Conservation (phyloP, 441 rosid genomes). For the Aleurites moluccanus region DNA sequence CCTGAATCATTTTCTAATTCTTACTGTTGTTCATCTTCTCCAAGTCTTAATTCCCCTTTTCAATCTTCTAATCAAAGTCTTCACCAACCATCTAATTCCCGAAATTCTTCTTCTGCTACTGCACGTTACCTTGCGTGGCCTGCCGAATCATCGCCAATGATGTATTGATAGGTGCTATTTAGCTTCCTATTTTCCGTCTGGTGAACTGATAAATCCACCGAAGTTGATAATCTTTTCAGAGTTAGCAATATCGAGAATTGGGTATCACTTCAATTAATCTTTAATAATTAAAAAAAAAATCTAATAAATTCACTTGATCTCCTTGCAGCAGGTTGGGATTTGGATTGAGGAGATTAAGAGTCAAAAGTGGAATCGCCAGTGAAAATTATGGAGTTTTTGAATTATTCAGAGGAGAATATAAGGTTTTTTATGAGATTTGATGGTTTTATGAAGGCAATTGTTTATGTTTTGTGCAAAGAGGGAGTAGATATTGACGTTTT, state of each 20-base stretch:
- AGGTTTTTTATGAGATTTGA: constrained; percentile 39
- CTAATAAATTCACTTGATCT: too few relatives aligned
- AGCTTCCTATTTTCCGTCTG: not conserved
- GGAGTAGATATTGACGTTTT: constrained; percentile 30
- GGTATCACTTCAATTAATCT: not conserved
- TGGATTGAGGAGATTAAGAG: constrained; percentile 25
- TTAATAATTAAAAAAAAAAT: too few relatives aligned
- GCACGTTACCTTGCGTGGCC: not conserved
- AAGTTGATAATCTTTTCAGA: not conserved
- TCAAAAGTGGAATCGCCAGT: constrained; percentile 26
- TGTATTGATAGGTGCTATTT: not conserved
- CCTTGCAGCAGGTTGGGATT: constrained; percentile 24
- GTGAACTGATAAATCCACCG: not conserved
- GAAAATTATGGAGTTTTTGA: constrained; percentile 44
- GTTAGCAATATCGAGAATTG: not conserved
- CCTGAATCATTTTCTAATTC: not conserved
- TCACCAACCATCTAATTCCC: not conserved
- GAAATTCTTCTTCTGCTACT: not conserved
- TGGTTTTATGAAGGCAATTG: constrained; percentile 43
- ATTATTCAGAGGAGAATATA: constrained; percentile 44
- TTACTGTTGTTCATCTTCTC: not conserved
- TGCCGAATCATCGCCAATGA: not conserved
- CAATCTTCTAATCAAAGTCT: not conserved
- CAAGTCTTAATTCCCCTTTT: not conserved
- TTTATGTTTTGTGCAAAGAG: constrained; percentile 35